Evolutionary conservation across 164 flowering plant genomes (phyloP).

Genomic region (Piper longum): DNA sequence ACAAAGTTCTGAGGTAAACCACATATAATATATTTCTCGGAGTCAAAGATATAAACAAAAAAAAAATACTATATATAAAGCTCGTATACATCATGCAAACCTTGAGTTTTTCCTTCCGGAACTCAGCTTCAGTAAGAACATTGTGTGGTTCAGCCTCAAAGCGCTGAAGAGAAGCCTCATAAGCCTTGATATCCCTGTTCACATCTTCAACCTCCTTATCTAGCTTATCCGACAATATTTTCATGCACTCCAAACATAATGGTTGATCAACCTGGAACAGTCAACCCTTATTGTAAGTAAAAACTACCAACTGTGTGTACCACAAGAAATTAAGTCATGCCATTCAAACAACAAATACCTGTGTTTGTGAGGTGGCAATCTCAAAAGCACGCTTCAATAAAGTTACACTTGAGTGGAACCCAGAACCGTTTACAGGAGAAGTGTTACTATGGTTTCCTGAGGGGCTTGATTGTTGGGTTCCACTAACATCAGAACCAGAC

Average conservation of each 20-base stretch:
- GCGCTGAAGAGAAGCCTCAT: conserved; percentile 85
- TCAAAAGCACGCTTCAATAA: conserved; percentile 89
- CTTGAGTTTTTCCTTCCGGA: conserved; percentile 81
- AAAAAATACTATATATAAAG: no score
- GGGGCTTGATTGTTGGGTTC: conserved; percentile 27
- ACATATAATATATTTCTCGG: no score
- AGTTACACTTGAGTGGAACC: conserved; percentile 73
- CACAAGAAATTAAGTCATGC: background rate
- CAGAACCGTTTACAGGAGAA: conserved; percentile 47
- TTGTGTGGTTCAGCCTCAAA: conserved; percentile 69
- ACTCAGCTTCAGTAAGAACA: conserved; percentile 85
- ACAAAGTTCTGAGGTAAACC: no score
- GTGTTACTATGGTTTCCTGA: conserved; percentile 37
- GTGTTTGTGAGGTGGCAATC: conserved; percentile 75
- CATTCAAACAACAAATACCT: conserved; percentile 25
- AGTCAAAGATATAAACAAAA: background rate
- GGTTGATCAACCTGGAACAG: conserved; percentile 82
- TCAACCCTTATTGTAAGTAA: background rate
- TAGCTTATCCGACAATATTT: conserved; percentile 81
- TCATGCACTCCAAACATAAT: conserved; percentile 93
- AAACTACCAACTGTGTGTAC: background rate
- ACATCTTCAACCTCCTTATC: conserved; percentile 98
- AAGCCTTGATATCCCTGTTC: conserved; percentile 81
- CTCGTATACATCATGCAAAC: conserved; percentile 14
- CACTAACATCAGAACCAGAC: conserved; percentile 50